Conservation (phyloP, 805 yeast species). For the Schwanniomyces yamadae region DNA sequence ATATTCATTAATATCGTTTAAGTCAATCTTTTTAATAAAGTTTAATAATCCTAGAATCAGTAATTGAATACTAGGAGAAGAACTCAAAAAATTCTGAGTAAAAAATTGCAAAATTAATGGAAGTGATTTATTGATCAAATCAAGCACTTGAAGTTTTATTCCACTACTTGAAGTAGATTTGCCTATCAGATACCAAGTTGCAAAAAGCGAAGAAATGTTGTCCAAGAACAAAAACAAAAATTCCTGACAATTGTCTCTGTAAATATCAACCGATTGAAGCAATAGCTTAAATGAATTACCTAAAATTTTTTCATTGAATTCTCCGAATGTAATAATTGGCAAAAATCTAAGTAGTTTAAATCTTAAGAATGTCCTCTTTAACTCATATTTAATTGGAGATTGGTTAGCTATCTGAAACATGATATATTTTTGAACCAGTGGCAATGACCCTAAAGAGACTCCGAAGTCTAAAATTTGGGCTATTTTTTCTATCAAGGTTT, state of each 20-base stretch:
- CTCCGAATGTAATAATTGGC: conserved; percentile 1
- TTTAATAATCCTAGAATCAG: conserved; percentile 13
- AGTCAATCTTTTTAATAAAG: conserved; percentile 12
- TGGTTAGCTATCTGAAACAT: too few relatives aligned
- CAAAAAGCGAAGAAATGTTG: conserved; percentile 4
- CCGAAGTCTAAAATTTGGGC: conserved; percentile 9
- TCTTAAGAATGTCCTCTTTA: too few relatives aligned
- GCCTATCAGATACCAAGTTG: conserved; percentile 8
- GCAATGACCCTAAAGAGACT: conserved; percentile 11
- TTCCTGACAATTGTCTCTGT: not conserved
- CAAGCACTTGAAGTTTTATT: conserved; percentile 8
- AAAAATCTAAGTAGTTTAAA: conserved; percentile 9
- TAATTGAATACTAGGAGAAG: conserved; percentile 9
- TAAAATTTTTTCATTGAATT: conserved; percentile 3
- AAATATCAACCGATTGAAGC: not conserved
- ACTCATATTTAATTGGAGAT: too few relatives aligned
- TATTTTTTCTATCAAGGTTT: conserved; percentile 11
- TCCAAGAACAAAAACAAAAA: conserved; percentile 5
- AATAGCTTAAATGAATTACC: conserved; percentile 1
- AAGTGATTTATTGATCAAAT: conserved; percentile 8
- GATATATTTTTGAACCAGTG: conserved; percentile 20
- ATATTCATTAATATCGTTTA: conserved; percentile 8
- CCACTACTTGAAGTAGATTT: not conserved
- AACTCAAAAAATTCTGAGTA: conserved; percentile 2
- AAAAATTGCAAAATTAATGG: conserved; percentile 8